These are phyloP conservation scores for Helenozyma rhizophorensis DNA, from an alignment of 805 yeast genomes.

Conservation along the genomic window DNA sequence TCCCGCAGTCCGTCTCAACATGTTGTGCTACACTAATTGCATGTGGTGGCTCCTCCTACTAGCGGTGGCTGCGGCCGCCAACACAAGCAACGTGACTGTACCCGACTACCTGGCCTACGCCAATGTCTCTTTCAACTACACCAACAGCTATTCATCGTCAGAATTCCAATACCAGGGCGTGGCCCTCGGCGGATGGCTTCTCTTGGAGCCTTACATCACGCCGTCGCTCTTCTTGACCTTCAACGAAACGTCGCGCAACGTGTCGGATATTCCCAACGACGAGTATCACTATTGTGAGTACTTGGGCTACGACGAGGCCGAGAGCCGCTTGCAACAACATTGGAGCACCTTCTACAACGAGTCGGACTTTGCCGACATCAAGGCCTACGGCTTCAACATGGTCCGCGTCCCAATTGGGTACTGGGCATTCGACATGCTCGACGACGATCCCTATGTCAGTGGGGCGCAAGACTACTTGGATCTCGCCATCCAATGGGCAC, in stretches of 20 bases:
- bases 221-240: constrained; percentile 54
- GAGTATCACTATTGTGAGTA: constrained; percentile 51
- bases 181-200: constrained; percentile 69
- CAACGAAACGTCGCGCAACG: constrained; percentile 18
- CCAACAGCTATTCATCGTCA: constrained; percentile 5
- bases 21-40: too few relatives aligned
- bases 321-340: constrained; percentile 41
- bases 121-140: constrained; percentile 6
- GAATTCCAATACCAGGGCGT: constrained; percentile 22
- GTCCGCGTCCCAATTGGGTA: constrained; percentile 80
- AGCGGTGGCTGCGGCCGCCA: neutral
- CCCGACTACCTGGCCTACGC: constrained; percentile 1
- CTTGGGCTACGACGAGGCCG: constrained; percentile 47
- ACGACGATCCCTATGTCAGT: constrained; percentile 57
- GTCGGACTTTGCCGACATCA: constrained; percentile 50
- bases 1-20: too few relatives aligned
- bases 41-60: too few relatives aligned
- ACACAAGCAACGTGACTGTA: neutral
- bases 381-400: constrained; percentile 53
- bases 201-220: constrained; percentile 66
- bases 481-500: constrained; percentile 65
- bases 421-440: constrained; percentile 61
- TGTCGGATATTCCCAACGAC: constrained; percentile 46
- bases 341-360: constrained; percentile 60
- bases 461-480: constrained; percentile 66